Conservation (phyloP, 768 basidiomycete genomes). For the Hygrophoropsis aurantiaca region DNA sequence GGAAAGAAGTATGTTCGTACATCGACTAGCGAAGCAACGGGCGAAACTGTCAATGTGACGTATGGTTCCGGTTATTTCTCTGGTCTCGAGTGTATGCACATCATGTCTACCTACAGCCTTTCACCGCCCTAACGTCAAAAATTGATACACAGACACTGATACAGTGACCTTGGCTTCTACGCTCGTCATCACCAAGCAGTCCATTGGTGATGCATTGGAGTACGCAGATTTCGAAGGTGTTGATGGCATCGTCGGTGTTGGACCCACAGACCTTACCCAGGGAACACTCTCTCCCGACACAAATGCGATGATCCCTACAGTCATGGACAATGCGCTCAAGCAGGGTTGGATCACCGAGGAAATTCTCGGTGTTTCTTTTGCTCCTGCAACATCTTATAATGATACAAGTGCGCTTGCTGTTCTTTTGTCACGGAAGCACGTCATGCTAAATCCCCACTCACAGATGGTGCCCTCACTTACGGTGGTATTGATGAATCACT, state of each 20-base stretch:
- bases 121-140: background rate
- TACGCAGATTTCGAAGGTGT: conserved; percentile 16
- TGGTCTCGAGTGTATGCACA: conserved; percentile 35
- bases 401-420: conserved; percentile 13
- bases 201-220: conserved; percentile 23
- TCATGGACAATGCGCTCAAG: conserved; percentile 22
- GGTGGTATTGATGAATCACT: conserved; percentile 18
- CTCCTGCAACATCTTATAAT: conserved; percentile 15
- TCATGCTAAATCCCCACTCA: background rate
- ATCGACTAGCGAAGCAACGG: conserved; percentile 23
- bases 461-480: conserved; percentile 27
- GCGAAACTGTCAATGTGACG: conserved; percentile 9
- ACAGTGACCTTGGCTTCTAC: conserved; percentile 20
- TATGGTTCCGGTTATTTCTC: conserved; percentile 13
- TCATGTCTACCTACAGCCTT: background rate
- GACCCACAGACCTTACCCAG: conserved; percentile 19
- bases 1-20: conserved; percentile 18
- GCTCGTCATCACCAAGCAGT: conserved; percentile 26
- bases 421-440: background rate
- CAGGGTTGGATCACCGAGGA: conserved; percentile 16
- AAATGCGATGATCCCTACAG: conserved; percentile 17
- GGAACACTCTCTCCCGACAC: conserved; percentile 3
- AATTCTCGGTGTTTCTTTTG: conserved; percentile 20
- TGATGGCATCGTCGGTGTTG: conserved; percentile 27
- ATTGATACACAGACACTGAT: conserved; percentile 18